A percentile compares a stretch with the other conserved stretches of the same genome.
These are phyloP conservation scores for Cutaneotrichosporon cutaneum DNA, from an alignment of 1,284 basidiomycete genomes.

Conservation along the genomic window DNA sequence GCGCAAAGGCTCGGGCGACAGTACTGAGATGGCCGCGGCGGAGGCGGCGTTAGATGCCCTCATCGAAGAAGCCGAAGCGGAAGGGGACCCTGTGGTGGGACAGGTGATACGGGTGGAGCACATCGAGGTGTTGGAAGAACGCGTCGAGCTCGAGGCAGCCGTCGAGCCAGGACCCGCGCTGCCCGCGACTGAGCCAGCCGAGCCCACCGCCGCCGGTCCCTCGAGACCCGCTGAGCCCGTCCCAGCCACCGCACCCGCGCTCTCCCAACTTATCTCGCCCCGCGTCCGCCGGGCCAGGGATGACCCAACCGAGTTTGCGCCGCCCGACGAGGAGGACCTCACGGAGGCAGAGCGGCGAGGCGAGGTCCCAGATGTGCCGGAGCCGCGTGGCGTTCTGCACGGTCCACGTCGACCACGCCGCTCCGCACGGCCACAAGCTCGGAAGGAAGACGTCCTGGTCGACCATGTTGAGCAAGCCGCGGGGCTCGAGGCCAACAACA, in stretches of 20 bases:
- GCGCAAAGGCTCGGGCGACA: not conserved
- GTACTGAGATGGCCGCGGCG: not conserved
- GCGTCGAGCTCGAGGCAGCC: not conserved
- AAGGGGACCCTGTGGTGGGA: too few relatives aligned
- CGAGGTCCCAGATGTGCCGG: not conserved
- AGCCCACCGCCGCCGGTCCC: not conserved
- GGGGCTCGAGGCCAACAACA: not conserved
- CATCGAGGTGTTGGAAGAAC: not conserved
- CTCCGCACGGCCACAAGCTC: too few relatives aligned
- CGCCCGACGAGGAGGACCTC: not conserved
- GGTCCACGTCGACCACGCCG: not conserved
- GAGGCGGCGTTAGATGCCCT: not conserved
- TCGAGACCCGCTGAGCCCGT: not conserved
- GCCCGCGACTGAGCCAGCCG: too few relatives aligned
- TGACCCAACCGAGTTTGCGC: constrained; percentile 4
- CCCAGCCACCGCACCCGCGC: not conserved
- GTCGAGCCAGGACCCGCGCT: not conserved
- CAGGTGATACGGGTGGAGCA: not conserved
- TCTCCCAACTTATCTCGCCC: not conserved
- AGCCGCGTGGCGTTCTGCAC: not conserved
- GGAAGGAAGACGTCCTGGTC: not conserved
- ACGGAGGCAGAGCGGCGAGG: constrained; percentile 1
- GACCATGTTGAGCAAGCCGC: not conserved
- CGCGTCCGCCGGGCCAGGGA: not conserved
- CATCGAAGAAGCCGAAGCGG: not conserved